A percentile compares a stretch with the other conserved stretches of the same genome.
These are phyloP conservation scores for Achaetomium macrosporum DNA, from an alignment of 2,329 filamentous ascomycete species.

Conservation along the genomic window DNA sequence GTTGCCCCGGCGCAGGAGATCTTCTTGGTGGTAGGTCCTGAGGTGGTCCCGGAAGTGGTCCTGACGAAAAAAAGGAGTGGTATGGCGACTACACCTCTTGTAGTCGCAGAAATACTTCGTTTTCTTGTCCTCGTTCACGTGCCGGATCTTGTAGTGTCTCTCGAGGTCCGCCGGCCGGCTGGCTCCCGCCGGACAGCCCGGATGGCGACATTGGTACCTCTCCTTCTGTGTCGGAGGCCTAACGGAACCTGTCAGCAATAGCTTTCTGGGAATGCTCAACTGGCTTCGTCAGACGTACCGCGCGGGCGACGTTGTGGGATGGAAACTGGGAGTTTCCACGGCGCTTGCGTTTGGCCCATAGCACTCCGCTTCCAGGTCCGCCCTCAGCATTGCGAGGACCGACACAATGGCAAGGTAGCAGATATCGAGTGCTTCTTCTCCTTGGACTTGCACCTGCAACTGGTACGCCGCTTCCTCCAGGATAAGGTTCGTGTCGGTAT, in stretches of 20 bases:
- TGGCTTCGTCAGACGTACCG: not conserved
- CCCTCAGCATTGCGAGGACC: slow-evolving; percentile 1
- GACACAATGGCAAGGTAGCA: slow-evolving; percentile 12
- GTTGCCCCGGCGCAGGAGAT: slow-evolving; percentile 43
- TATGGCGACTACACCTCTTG: slow-evolving; percentile 39
- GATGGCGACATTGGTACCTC: slow-evolving; percentile 33
- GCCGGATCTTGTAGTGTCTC: slow-evolving; percentile 46
- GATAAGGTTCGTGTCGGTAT: not conserved
- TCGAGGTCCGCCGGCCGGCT: slow-evolving; percentile 49
- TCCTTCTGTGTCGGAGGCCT: slow-evolving; percentile 9
- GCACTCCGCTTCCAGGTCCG: not conserved
- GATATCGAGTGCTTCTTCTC: slow-evolving; percentile 9
- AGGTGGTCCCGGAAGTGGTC: slow-evolving; percentile 55
- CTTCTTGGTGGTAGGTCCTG: slow-evolving; percentile 50
- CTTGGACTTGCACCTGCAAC: slow-evolving; percentile 13
- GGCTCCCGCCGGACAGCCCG: slow-evolving; percentile 43
- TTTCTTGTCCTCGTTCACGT: slow-evolving; percentile 38
- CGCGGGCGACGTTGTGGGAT: not conserved
- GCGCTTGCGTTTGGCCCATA: not conserved
- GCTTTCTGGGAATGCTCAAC: not conserved
- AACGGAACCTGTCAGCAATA: not conserved
- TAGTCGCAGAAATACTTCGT: slow-evolving; percentile 48
- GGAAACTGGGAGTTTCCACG: not conserved
- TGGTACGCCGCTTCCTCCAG: slow-evolving; percentile 21
- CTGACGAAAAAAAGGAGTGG: slow-evolving; percentile 45